These are phyloP conservation scores for Limnanthes douglasii DNA, from an alignment of 345 rosid species.

Conservation along the genomic window DNA sequence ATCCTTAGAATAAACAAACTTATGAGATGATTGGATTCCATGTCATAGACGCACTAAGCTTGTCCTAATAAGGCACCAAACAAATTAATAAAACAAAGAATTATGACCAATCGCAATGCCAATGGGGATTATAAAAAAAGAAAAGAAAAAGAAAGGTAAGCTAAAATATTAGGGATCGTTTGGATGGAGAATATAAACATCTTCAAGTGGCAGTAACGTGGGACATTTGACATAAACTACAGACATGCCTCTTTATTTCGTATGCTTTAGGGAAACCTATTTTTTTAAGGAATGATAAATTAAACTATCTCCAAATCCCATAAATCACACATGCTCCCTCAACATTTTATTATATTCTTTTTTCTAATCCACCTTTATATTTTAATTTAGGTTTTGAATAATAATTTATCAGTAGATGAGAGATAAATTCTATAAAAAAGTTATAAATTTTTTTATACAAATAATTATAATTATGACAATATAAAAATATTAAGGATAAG, in stretches of 20 bases:
- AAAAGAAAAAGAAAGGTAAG: too few species aligned
- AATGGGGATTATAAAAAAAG: conserved; percentile 5
- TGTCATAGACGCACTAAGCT: conserved; percentile 10
- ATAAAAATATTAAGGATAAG: not conserved
- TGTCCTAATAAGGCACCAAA: not conserved
- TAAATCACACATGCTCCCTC: too few species aligned
- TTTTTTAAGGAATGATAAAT: too few species aligned
- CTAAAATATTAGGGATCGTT: not conserved
- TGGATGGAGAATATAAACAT: conserved; percentile 3
- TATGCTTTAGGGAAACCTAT: conserved; percentile 27
- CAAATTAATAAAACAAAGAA: not conserved
- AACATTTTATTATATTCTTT: too few species aligned
- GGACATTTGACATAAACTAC: conserved; percentile 38
- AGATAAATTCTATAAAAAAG: too few species aligned
- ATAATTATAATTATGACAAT: too few species aligned
- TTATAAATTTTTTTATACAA: too few species aligned
- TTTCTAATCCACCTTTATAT: too few species aligned
- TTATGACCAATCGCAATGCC: not conserved
- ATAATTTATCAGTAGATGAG: too few species aligned
- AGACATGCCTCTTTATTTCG: conserved; percentile 35
- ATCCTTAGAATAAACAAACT: too few species aligned
- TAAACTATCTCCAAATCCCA: too few species aligned
- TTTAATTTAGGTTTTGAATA: too few species aligned
- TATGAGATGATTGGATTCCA: conserved; percentile 20
- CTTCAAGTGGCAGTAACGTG: conserved; percentile 14